Evolutionary conservation across 2,329 filamentous ascomycete species (phyloP).

Genomic region (Talaromyces verruculosus): DNA sequence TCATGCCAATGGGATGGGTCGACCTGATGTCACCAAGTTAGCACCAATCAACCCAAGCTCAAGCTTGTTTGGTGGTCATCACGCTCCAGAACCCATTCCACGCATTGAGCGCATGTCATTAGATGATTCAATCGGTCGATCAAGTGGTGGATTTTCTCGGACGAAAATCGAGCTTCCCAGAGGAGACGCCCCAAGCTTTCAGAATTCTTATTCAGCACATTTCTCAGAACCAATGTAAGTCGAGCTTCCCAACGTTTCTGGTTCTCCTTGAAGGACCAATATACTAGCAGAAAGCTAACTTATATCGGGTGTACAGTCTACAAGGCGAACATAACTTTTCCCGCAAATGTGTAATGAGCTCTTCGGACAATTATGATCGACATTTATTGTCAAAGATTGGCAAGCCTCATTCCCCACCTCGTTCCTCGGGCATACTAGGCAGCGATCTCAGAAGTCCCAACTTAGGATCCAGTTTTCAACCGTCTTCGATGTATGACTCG

Average conservation of each 20-base stretch:
- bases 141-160: slow-evolving; percentile 30
- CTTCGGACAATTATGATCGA: slow-evolving; percentile 63
- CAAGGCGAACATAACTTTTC: slow-evolving; percentile 62
- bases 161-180: slow-evolving; percentile 31
- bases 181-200: slow-evolving; percentile 34
- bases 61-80: slow-evolving; percentile 51
- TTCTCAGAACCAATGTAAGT: slow-evolving; percentile 37
- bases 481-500: slow-evolving; percentile 14
- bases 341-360: slow-evolving; percentile 57
- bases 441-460: slow-evolving; percentile 31
- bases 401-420: slow-evolving; percentile 57
- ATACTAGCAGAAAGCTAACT: not conserved
- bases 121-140: slow-evolving; percentile 39
- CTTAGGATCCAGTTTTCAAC: slow-evolving; percentile 23
- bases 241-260: not conserved
- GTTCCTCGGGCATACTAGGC: slow-evolving; percentile 39
- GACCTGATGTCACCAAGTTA: slow-evolving; percentile 48
- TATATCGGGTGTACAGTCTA: slow-evolving; percentile 42
- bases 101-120: slow-evolving; percentile 39
- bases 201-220: slow-evolving; percentile 34
- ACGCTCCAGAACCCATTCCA: slow-evolving; percentile 35
- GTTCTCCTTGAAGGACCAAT: not conserved
- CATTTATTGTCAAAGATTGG: slow-evolving; percentile 63
- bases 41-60: slow-evolving; percentile 52
- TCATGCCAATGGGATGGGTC: slow-evolving; percentile 58